Evolutionary conservation across 805 yeast genomes (phyloP).

Genomic region (Candida orba): DNA sequence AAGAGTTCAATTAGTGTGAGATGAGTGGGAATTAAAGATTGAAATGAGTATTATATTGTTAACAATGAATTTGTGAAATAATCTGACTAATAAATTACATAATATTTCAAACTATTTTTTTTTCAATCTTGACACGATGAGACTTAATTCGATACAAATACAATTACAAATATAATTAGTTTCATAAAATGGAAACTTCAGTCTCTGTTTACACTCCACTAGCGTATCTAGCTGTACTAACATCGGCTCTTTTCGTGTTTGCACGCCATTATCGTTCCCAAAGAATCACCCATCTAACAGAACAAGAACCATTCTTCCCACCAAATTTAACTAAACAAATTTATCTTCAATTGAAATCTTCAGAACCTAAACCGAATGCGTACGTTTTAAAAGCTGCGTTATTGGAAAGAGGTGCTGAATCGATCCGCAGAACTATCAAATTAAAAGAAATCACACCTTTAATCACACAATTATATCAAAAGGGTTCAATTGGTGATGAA

Average conservation of each 20-base stretch:
- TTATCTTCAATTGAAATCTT: constrained; percentile 50
- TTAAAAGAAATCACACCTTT: constrained; percentile 71
- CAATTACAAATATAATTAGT: no score
- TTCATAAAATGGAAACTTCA: constrained; percentile 3
- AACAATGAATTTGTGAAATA: no score
- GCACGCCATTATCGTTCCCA: constrained; percentile 62
- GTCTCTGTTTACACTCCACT: constrained; percentile 66
- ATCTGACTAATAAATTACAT: neutral
- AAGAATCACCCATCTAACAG: constrained; percentile 39
- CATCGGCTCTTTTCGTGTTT: constrained; percentile 61
- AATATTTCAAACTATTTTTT: no score
- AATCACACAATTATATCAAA: constrained; percentile 67
- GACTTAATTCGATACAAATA: no score
- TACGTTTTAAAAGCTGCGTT: constrained; percentile 67
- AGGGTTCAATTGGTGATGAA: constrained; percentile 89
- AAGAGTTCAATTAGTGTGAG: neutral
- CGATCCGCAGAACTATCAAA: constrained; percentile 74
- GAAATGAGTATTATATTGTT: neutral
- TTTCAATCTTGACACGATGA: no score
- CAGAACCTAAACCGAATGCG: constrained; percentile 59
- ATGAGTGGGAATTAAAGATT: neutral
- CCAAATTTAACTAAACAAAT: constrained; percentile 60
- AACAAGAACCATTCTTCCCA: constrained; percentile 66
- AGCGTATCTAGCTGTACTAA: constrained; percentile 61
- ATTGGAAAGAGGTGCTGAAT: constrained; percentile 75